Evolutionary conservation across 148 eudicot genomes (phyloP), one percentile per base, ranked within the genome.

Genomic region (Tetragonia tetragonoides): DNA sequence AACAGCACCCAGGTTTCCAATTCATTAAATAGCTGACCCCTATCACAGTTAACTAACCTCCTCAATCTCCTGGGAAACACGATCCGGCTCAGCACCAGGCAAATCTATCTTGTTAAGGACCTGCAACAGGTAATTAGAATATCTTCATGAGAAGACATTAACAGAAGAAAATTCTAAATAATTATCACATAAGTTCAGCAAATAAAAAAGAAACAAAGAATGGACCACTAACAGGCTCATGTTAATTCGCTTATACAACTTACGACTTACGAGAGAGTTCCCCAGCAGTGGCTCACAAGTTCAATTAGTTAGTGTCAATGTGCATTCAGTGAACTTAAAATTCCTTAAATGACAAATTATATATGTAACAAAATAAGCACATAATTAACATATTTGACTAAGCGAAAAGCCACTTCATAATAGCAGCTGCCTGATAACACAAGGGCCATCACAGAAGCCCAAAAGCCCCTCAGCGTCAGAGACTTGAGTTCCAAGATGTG

Each of bases 21-120:
- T 78, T 17, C 56, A 61, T 46, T n/a, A 70, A 21, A 75, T 57
- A 49, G 16, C 28, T 66, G 18, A 5, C 41, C 5, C 28, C 23
- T 38, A 86, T 41, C 20, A n/a, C 38, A 44, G 66, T 38, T 18
- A 80, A 88, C 93, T 69, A 81, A 95, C 99, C 97, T 95, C 99
- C 87, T 95, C 99, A 76, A 95, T 95, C 86, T 95, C 97, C 85
- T 82, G 80, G 72, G 87, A 73, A 82, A 95, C 92, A 75, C 94
- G 97, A 75, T 84, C 87, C 75, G 99, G 95, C 66, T 95, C 99
- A 37, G 99, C 99, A 75, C 99, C 97, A 47, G 99, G 99, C 81
- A 95, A 89, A 77, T 95, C 99, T 81, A 95, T 91, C 82, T 95
- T 95, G 87, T 95, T 95, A 74, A 95, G 83, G 85, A 95, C 99